Evolutionary conservation across 2,329 filamentous ascomycete genomes (phyloP).

Genomic region (Colletotrichum tabaci): DNA sequence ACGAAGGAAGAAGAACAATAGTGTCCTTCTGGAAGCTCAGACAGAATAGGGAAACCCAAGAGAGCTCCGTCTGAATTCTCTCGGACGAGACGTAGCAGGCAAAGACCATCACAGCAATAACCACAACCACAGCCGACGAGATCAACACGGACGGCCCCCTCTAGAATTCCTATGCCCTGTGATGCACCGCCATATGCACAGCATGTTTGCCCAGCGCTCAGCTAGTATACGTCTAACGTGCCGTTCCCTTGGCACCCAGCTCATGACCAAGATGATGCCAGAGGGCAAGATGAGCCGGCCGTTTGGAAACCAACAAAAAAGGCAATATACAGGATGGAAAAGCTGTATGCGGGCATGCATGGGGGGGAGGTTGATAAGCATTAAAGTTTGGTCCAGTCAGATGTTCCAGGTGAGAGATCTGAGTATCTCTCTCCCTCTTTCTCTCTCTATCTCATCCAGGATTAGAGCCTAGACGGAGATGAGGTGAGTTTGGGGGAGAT

Average conservation of each 20-base stretch:
- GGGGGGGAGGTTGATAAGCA: background rate
- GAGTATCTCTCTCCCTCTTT: background rate
- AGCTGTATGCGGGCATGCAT: background rate
- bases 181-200: background rate
- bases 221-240: constrained; percentile 8
- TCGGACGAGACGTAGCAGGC: background rate
- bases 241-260: constrained; percentile 26
- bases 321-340: background rate
- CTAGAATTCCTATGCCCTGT: background rate
- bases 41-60: background rate
- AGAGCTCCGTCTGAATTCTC: constrained; percentile 2
- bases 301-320: constrained; percentile 16
- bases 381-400: constrained; percentile 12
- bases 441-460: background rate
- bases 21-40: constrained; percentile 9
- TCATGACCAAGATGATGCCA: background rate
- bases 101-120: too few relatives aligned
- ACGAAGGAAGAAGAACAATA: too few relatives aligned
- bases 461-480: constrained; percentile 24
- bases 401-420: too few relatives aligned
- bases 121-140: too few relatives aligned
- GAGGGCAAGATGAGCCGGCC: constrained; percentile 12
- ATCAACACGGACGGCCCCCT: too few relatives aligned
- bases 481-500: constrained; percentile 25
- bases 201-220: background rate